phyloP scores from a whole-genome alignment of 805 yeast genomes.

The Yarrowia sp. region DNA sequence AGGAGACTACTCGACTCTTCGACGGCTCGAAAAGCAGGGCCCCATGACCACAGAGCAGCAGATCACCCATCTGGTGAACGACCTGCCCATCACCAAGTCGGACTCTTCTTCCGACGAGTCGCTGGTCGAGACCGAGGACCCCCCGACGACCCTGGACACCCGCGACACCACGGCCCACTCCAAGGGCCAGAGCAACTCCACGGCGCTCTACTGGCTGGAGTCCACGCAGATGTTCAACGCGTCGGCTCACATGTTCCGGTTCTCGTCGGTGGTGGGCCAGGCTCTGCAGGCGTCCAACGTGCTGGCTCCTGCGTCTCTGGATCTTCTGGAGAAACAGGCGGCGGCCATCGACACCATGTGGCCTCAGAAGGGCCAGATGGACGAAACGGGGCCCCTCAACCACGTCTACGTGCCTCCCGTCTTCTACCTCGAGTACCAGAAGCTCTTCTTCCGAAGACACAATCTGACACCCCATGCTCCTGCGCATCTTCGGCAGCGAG shows the following conservation, averaged over 20 bases:
- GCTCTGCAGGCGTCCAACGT: slow-evolving; percentile 32
- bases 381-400: slow-evolving; percentile 24
- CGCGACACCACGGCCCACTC: slow-evolving; percentile 26
- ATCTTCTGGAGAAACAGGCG: slow-evolving; percentile 29
- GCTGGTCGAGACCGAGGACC: not conserved
- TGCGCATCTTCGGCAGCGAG: slow-evolving; percentile 37
- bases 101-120: slow-evolving; percentile 29
- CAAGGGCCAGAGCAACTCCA: slow-evolving; percentile 25
- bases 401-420: slow-evolving; percentile 35
- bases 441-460: slow-evolving; percentile 31
- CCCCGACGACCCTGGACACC: slow-evolving; percentile 11
- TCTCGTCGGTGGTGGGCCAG: slow-evolving; percentile 23
- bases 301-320: slow-evolving; percentile 31
- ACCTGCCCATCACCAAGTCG: slow-evolving; percentile 25
- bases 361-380: slow-evolving; percentile 35
- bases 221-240: slow-evolving; percentile 35
- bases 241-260: slow-evolving; percentile 30
- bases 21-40: slow-evolving; percentile 32
- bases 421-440: slow-evolving; percentile 17
- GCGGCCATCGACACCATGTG: slow-evolving; percentile 23
- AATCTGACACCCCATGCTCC: slow-evolving; percentile 41
- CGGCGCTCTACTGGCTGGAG: slow-evolving; percentile 34
- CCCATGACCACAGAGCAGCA: slow-evolving; percentile 36
- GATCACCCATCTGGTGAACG: slow-evolving; percentile 22
- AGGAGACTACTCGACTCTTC: slow-evolving; percentile 21